These are phyloP conservation scores for Cryptosporidium ryanae DNA, from an alignment of 169 alveolate genomes.

Conservation along the genomic window DNA sequence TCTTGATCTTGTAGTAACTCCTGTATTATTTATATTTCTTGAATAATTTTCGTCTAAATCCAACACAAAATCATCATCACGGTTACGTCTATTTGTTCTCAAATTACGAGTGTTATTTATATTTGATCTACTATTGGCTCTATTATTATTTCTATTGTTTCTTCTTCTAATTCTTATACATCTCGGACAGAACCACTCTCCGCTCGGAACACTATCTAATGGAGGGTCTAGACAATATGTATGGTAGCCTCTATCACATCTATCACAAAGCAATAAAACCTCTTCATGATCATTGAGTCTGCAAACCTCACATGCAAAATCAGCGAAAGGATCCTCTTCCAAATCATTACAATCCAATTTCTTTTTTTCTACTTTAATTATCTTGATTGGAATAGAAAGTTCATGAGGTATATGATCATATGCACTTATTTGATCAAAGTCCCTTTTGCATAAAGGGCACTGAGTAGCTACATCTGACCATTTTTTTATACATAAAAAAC, in stretches of 20 bases:
- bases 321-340: slow-evolving; percentile 69
- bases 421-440: slow-evolving; percentile 55
- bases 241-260: slow-evolving; percentile 82
- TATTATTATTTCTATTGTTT: slow-evolving; percentile 8
- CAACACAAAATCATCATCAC: slow-evolving; percentile 27
- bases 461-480: slow-evolving; percentile 71
- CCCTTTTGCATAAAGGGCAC: slow-evolving; percentile 60
- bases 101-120: slow-evolving; percentile 3
- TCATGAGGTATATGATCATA: slow-evolving; percentile 33
- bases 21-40: not conserved
- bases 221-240: slow-evolving; percentile 80
- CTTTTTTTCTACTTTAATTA: slow-evolving; percentile 34
- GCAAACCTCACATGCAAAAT: slow-evolving; percentile 70
- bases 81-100: not conserved
- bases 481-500: slow-evolving; percentile 53
- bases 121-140: slow-evolving; percentile 12
- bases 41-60: not conserved
- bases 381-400: slow-evolving; percentile 29
- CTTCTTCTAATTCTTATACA: slow-evolving; percentile 74
- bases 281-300: slow-evolving; percentile 67
- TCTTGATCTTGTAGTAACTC: slow-evolving; percentile 25
- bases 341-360: slow-evolving; percentile 31
- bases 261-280: slow-evolving; percentile 78
- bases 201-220: slow-evolving; percentile 79
- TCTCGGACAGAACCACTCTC: slow-evolving; percentile 81